Evolutionary conservation across 2,329 filamentous ascomycete genomes (phyloP).

Genomic region (Dothideomycetidae sp.): DNA sequence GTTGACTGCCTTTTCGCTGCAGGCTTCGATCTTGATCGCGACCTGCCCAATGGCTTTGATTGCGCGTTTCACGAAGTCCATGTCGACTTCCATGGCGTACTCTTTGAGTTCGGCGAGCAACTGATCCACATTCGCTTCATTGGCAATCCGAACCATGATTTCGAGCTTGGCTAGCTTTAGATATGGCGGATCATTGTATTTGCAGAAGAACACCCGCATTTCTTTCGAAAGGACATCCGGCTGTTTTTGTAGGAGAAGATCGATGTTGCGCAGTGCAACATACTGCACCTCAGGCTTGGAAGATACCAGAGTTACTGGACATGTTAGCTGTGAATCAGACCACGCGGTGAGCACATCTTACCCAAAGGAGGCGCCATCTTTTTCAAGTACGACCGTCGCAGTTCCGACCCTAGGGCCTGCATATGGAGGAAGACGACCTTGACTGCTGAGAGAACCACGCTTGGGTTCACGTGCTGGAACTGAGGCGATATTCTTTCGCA

Average conservation of each 20-base stretch:
- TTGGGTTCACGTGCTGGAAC: constrained; percentile 96
- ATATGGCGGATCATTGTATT: constrained; percentile 97
- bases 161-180: constrained; percentile 96
- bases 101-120: constrained; percentile 89
- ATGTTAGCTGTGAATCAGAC: constrained; percentile 17
- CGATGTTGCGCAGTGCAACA: constrained; percentile 89
- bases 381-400: constrained; percentile 76
- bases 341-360: constrained; percentile 29
- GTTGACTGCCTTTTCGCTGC: constrained; percentile 91
- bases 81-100: constrained; percentile 94
- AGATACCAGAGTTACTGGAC: constrained; percentile 76
- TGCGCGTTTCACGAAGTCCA: constrained; percentile 92
- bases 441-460: constrained; percentile 91
- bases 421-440: constrained; percentile 97
- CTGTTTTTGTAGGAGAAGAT: constrained; percentile 86
- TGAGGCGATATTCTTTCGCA: constrained; percentile 92
- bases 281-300: constrained; percentile 97
- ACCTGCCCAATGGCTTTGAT: constrained; percentile 96
- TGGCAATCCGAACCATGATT: constrained; percentile 98
- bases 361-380: constrained; percentile 96
- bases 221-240: constrained; percentile 96
- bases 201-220: constrained; percentile 97
- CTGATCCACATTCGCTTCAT: constrained; percentile 92
- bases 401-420: constrained; percentile 63
- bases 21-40: constrained; percentile 93